phyloP scores from a whole-genome alignment of 805 yeast species.

The Starmera dryadoides region DNA sequence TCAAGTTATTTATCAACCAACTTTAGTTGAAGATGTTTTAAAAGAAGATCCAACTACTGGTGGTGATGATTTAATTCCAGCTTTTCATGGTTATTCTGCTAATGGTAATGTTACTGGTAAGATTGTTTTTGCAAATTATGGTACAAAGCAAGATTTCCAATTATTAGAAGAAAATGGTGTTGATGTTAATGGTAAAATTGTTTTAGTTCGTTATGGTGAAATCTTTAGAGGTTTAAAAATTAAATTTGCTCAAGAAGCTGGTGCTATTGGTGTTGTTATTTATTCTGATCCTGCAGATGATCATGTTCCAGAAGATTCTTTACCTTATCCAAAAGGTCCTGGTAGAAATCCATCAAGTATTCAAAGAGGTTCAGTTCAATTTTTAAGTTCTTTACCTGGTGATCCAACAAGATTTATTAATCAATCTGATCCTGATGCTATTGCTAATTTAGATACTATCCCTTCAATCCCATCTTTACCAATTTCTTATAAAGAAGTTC shows the following conservation, averaged over 20 bases:
- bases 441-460: constrained; percentile 40
- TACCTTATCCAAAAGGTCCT: constrained; percentile 67
- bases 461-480: constrained; percentile 74
- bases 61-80: constrained; percentile 47
- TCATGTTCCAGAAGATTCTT: constrained; percentile 46
- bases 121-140: constrained; percentile 63
- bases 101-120: constrained; percentile 67
- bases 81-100: constrained; percentile 73
- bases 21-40: constrained; percentile 45
- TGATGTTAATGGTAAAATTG: constrained; percentile 49
- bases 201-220: constrained; percentile 58
- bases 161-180: constrained; percentile 39
- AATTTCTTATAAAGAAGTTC: constrained; percentile 53
- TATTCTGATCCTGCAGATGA: constrained; percentile 70
- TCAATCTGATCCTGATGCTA: constrained; percentile 44
- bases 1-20: constrained; percentile 40
- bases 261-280: constrained; percentile 59
- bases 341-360: constrained; percentile 72
- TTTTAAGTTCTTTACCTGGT: constrained; percentile 55
- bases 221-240: constrained; percentile 71
- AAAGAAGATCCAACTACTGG: constrained; percentile 39
- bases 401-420: constrained; percentile 66
- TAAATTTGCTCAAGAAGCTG: constrained; percentile 65
- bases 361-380: constrained; percentile 71
- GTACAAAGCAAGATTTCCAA: constrained; percentile 53